Evolutionary conservation across 352 stramenopile genomes (phyloP).

Genomic region (Phytophthora pinifolia): DNA sequence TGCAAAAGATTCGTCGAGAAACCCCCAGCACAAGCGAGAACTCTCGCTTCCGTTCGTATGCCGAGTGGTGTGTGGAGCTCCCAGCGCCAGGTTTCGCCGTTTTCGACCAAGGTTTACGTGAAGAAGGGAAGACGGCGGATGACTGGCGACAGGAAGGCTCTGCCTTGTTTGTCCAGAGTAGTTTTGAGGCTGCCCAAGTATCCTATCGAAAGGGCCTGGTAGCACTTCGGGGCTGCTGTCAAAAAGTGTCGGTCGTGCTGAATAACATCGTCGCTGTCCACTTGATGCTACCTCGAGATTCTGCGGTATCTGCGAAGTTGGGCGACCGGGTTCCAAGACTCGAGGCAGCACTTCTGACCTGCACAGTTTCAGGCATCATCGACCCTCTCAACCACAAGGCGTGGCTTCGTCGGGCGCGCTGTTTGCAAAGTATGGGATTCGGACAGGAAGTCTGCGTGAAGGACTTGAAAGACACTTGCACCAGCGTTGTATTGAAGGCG

Average conservation of each 20-base stretch:
- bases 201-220: conserved; percentile 21
- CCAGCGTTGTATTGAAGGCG: not conserved
- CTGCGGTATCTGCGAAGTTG: not conserved
- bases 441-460: conserved; percentile 2
- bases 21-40: not conserved
- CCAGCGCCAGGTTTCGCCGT: not conserved
- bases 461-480: conserved; percentile 10
- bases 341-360: conserved; percentile 25
- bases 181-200: conserved; percentile 8
- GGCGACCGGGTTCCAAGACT: not conserved
- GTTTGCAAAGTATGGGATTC: conserved; percentile 21
- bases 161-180: conserved; percentile 7
- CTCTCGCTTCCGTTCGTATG: conserved; percentile 12
- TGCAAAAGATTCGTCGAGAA: conserved; percentile 7
- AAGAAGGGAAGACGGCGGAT: not conserved
- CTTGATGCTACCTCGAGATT: conserved; percentile 9
- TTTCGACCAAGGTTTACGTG: not conserved
- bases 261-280: conserved; percentile 32
- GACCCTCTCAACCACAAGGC: conserved; percentile 30
- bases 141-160: conserved; percentile 23
- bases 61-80: conserved; percentile 20
- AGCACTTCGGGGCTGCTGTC: not conserved
- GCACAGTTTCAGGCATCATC: conserved; percentile 28
- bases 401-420: conserved; percentile 26
- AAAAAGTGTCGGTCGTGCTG: conserved; percentile 20